Base-by-base conservation (phyloP, 495 filamentous ascomycete genomes). In the Hypoxylon subgilvum region DNA sequence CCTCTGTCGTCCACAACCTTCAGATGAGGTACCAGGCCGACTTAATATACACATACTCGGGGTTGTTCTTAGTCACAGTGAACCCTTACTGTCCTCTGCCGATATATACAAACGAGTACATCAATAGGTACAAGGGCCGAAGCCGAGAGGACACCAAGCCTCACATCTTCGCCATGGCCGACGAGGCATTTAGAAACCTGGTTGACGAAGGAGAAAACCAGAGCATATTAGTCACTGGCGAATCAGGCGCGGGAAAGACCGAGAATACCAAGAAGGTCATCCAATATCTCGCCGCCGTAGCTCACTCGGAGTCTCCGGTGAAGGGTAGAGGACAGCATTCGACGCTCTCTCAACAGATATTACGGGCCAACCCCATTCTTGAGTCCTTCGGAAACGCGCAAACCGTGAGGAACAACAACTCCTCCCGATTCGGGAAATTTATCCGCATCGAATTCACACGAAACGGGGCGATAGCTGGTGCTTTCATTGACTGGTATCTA, bases 191-290 rank as follows among this genome's bases (percentile, higher is more conserved):
- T 71, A 84, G 94, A 2, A 97, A 96, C 66, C 79, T 99, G 6
- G 90, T 97, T 3, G 91, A 96, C 52, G 93, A 96, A 70, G 92
- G 93, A 14, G 83, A 92, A 52, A 97, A 97, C 64, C 95, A 99
- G 71, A 96, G 92, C 67, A 97, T 99, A 66, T 79, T 99, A 28
- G 95, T 99, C 4, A 99, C 95, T 23, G 95, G 95, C 70, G 95
- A 99, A 74, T 99, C 95, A 16, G 95, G 95, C 59, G 95, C 95
- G 21, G 95, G 95, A 58, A 99, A 99, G 74, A 99, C 95, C 0
- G 95, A 99, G 70, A 99, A 99, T 61, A 99, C 95, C 2, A 99
- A 99, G 69, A 99, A 99, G 73, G 95, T 99, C 42, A 99, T 99
- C 47, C 95, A 99, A 59, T 99, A 97, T 71, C 83, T 99, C 39